Percentiles rank a stretch among this genome's conserved stretches.
Conservation (phyloP, 164 flowering plant species). For the Aristolochia fimbriata region DNA sequence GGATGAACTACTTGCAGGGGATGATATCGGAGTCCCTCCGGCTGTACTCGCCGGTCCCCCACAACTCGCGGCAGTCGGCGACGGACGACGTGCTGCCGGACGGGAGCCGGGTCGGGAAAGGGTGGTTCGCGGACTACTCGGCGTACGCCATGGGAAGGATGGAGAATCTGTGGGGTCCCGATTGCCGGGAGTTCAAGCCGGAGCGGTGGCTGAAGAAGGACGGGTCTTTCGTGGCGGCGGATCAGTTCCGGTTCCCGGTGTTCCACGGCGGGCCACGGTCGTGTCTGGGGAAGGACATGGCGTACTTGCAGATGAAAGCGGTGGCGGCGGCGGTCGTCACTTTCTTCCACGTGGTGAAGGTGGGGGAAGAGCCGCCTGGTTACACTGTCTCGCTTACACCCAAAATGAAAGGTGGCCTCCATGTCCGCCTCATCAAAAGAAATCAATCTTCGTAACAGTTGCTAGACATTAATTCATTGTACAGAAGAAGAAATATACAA, state of each 20-base stretch:
- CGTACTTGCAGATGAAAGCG: constrained; percentile 52
- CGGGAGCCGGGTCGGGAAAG: constrained; percentile 29
- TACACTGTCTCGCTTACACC: constrained; percentile 20
- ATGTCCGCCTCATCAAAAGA: constrained; percentile 11
- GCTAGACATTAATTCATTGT: too few relatives aligned
- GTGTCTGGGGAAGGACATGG: constrained; percentile 57
- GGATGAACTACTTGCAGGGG: constrained; percentile 34
- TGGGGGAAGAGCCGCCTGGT: constrained; percentile 29
- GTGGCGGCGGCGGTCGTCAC: constrained; percentile 31
- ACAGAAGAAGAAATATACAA: too few relatives aligned
- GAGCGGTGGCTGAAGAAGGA: constrained; percentile 44
- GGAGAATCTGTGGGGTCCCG: constrained; percentile 43
- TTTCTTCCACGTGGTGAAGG: constrained; percentile 29
- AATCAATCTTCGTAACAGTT: too few relatives aligned
- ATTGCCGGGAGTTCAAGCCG: constrained; percentile 39
- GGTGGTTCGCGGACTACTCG: constrained; percentile 41
- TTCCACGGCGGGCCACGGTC: constrained; percentile 50
- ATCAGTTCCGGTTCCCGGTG: constrained; percentile 36
- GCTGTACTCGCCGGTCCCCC: constrained; percentile 42
- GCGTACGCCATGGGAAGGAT: constrained; percentile 51
- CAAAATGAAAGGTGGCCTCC: constrained; percentile 46
- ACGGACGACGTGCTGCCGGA: constrained; percentile 31
- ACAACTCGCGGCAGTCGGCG: constrained; percentile 23
- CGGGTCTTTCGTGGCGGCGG: constrained; percentile 21
- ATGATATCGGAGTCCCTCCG: constrained; percentile 36